These are phyloP conservation scores for Baorangia bicolor DNA, from an alignment of 768 basidiomycete genomes.

Conservation along the genomic window DNA sequence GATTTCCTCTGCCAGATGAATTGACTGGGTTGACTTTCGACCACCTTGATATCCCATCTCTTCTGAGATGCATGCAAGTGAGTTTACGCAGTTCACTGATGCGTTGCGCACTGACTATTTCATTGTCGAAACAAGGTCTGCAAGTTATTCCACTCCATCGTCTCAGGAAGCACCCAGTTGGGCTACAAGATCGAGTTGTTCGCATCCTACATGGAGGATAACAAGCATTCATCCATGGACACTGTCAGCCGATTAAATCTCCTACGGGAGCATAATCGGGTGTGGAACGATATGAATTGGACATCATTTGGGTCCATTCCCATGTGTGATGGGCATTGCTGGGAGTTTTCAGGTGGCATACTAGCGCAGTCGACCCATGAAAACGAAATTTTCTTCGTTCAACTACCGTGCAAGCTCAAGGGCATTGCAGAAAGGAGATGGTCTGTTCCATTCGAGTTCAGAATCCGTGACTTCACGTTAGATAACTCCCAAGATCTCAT, in stretches of 20 bases:
- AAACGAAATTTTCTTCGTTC: constrained; percentile 22
- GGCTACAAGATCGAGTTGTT: constrained; percentile 34
- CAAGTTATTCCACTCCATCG: constrained; percentile 27
- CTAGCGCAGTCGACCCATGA: constrained; percentile 28
- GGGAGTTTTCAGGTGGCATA: constrained; percentile 38
- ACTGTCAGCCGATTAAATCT: constrained; percentile 22
- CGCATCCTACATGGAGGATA: constrained; percentile 28
- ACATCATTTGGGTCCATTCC: constrained; percentile 10
- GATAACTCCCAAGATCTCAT: constrained; percentile 39
- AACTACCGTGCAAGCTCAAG: constrained; percentile 33
- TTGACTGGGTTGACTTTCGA: constrained; percentile 23
- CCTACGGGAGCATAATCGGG: constrained; percentile 27
- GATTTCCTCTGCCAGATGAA: constrained; percentile 31
- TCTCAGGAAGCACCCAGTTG: constrained; percentile 25
- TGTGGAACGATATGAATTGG: constrained; percentile 31
- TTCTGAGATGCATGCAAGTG: constrained; percentile 30
- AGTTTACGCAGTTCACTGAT: neutral
- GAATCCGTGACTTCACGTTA: constrained; percentile 36
- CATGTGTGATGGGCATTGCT: constrained; percentile 21
- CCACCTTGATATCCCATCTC: constrained; percentile 30
- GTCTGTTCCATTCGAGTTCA: constrained; percentile 27
- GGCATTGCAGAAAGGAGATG: constrained; percentile 28
- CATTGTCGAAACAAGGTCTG: constrained; percentile 26
- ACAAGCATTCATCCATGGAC: constrained; percentile 18
- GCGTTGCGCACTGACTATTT: neutral